Evolutionary conservation across 1,284 basidiomycete species (phyloP).

Genomic region (Irpex sp.): DNA sequence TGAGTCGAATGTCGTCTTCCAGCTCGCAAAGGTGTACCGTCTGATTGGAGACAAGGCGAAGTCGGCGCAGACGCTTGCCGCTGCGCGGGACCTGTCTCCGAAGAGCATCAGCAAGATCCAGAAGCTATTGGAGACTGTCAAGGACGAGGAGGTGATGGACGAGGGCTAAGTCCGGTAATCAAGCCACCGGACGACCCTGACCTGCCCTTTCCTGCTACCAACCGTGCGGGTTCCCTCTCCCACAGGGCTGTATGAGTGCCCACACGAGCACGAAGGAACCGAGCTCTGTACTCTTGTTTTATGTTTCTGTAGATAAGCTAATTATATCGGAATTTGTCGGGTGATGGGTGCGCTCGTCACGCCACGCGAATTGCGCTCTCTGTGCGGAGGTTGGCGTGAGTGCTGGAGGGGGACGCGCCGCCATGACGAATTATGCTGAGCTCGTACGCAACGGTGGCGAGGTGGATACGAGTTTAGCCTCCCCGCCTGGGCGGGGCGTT

Average conservation of each 20-base stretch:
- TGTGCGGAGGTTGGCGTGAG: not conserved
- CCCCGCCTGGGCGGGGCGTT: not conserved
- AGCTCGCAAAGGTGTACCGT: conserved; percentile 89
- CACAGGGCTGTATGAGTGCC: not conserved
- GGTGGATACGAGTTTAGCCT: conserved; percentile 9
- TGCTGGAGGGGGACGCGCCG: not conserved
- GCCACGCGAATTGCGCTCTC: not conserved
- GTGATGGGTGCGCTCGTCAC: conserved; percentile 9
- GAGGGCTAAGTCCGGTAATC: conserved; percentile 43
- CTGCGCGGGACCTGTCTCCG: conserved; percentile 82
- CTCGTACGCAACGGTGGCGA: conserved; percentile 1
- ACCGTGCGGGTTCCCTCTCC: not conserved
- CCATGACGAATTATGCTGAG: not conserved
- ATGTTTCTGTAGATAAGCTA: conserved; percentile 9
- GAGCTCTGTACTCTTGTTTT: not conserved
- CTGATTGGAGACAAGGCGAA: conserved; percentile 74
- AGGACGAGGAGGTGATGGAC: conserved; percentile 74
- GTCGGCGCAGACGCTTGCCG: conserved; percentile 79
- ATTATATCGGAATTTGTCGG: conserved; percentile 10
- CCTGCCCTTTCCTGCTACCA: not conserved
- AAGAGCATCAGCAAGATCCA: conserved; percentile 76
- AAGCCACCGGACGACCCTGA: not conserved
- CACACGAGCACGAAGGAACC: not conserved
- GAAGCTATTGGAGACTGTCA: conserved; percentile 67
- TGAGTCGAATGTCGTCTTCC: conserved; percentile 92